Percentiles rank a stretch among this genome's conserved stretches.
Evolutionary conservation across 306 rosid species (phyloP).

Genomic region (Pyrus betulifolia): DNA sequence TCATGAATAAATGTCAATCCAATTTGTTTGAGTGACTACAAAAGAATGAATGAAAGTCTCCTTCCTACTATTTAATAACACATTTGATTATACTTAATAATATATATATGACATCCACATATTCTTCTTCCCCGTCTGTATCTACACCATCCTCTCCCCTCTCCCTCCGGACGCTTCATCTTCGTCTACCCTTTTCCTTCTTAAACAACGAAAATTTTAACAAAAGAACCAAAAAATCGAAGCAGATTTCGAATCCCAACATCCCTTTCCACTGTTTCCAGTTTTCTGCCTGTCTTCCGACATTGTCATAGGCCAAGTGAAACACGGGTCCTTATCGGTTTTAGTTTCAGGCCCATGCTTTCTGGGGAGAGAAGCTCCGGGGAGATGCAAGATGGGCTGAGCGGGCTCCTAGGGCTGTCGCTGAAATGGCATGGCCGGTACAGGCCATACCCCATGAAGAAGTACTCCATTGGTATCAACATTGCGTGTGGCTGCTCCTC

Average conservation of each 20-base stretch:
- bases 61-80: constrained; percentile 10
- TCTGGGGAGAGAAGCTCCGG: constrained; percentile 94
- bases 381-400: constrained; percentile 82
- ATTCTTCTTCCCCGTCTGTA: constrained; percentile 21
- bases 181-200: constrained; percentile 15
- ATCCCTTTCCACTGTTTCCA: constrained; percentile 3
- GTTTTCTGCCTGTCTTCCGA: constrained; percentile 1
- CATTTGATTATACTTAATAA: not conserved
- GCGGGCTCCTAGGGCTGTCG: constrained; percentile 79
- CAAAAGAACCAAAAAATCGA: constrained; percentile 9
- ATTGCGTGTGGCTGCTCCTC: constrained; percentile 97
- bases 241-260: not conserved
- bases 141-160: constrained; percentile 36
- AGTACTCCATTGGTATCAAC: constrained; percentile 89
- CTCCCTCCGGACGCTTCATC: constrained; percentile 4
- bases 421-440: constrained; percentile 58
- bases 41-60: constrained; percentile 47
- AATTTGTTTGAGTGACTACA: constrained; percentile 36
- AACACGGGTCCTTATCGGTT: constrained; percentile 80
- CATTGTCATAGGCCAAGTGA: constrained; percentile 29
- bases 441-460: constrained; percentile 81
- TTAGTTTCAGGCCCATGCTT: constrained; percentile 92
- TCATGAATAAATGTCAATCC: constrained; percentile 32
- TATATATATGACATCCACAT: not conserved
- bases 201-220: constrained; percentile 13